Evolutionary conservation across 768 basidiomycete species (phyloP), one percentile per base, ranked within the genome.

Genomic region (Auricularia sp.): DNA sequence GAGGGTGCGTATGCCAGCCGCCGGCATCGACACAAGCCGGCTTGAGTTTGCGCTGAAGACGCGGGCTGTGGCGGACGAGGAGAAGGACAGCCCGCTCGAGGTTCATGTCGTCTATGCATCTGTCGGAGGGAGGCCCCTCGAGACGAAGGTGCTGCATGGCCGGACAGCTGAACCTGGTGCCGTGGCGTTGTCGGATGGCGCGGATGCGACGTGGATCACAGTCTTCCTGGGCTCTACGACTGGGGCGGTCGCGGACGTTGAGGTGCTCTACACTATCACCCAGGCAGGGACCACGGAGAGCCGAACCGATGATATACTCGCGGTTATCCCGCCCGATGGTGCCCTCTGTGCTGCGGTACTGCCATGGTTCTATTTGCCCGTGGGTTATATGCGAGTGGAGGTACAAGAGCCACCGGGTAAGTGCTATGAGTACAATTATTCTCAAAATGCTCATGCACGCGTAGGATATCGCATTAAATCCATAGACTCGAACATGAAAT

Each of bases 31-130:
- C 18, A 51, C 47, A 5, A 16, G 6, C 14, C n/a, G 4, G 7
- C 45, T 42, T 5, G 24, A 54, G 4, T 64, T 64, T 47, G 39
- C 64, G 10, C 62, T 58, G 65, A 64, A 64, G 35, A 36, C 37
- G 59, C 56, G 61, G 16, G 11, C 34, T 51, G 64, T 18, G 10
- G 21, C 7, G 21, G 18, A 51, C 47, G 16, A 21, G 11, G 47
- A 51, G 10, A 51, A 10, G 10, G 47, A 18, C 18, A 18, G 21
- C 18, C 47, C 47, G 47, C 47, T 51, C 47, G 21, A 4, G 21
- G 56, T 59, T 6, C 24, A 59, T 21, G 16, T 59, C 21, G 56
- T 59, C 34, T 59, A 59, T 24, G 56, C 56, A 5, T 13, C 56
- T 10, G 29, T 59, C 24, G 56, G 56, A 4, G 56, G 56, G 14